phyloP scores from a whole-genome alignment of 768 basidiomycete genomes.

The Auriscalpium microsporum region DNA sequence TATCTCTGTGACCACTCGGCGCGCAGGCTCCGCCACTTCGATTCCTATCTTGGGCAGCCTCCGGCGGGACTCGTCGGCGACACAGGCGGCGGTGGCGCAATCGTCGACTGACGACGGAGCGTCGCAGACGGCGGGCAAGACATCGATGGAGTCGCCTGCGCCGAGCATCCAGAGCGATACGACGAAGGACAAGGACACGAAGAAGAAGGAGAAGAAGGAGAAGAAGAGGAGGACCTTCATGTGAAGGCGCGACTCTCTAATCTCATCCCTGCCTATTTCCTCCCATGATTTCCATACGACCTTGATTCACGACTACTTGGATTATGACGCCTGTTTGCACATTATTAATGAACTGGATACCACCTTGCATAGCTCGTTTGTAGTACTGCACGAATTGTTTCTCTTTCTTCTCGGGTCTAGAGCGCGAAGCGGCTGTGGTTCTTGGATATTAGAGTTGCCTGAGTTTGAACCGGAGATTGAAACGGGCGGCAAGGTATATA shows the following conservation, averaged over 20 bases:
- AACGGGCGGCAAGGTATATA: constrained; percentile 36
- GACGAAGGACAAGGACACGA: constrained; percentile 33
- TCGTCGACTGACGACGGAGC: constrained; percentile 4
- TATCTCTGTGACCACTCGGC: constrained; percentile 57
- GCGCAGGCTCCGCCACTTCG: constrained; percentile 36
- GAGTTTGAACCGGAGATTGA: constrained; percentile 43
- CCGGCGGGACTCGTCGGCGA: constrained; percentile 37
- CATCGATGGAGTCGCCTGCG: constrained; percentile 41
- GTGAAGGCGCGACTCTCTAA: constrained; percentile 8
- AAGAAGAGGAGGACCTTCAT: constrained; percentile 49
- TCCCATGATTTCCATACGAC: neutral
- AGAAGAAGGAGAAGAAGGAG: constrained; percentile 49
- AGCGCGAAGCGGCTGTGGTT: neutral
- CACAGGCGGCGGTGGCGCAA: constrained; percentile 3
- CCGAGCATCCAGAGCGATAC: constrained; percentile 43
- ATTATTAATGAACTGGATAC: no score
- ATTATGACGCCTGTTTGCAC: no score
- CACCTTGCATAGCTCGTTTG: no score
- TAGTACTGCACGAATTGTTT: no score
- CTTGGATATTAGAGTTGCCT: constrained; percentile 12
- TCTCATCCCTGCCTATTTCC: no score
- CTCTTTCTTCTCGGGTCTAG: no score
- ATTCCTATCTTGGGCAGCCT: constrained; percentile 41
- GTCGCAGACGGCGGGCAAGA: neutral
- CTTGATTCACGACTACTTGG: no score